These are phyloP conservation scores for Botrytis hyacinthi DNA, from an alignment of 2,329 filamentous ascomycete genomes.

Conservation along the genomic window DNA sequence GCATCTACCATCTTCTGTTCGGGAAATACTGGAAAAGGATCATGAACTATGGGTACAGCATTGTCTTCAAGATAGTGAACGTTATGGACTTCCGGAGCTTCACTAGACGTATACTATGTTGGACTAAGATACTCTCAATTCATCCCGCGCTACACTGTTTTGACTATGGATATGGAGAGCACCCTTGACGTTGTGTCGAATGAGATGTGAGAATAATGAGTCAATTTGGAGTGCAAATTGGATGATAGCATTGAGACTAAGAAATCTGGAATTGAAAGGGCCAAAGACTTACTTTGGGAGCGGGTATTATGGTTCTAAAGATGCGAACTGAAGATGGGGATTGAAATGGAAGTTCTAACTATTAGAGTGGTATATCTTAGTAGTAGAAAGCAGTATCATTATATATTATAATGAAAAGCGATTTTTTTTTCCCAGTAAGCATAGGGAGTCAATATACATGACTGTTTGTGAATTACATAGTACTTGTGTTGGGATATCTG, in stretches of 20 bases:
- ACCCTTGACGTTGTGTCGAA: accelerated
- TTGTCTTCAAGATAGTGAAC: neutral
- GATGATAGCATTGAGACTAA: neutral
- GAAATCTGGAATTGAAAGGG: accelerated
- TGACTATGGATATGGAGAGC: neutral
- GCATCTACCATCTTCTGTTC: neutral
- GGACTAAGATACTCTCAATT: no score
- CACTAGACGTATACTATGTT: no score
- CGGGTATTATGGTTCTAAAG: neutral
- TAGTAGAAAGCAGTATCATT: no score
- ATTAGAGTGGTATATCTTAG: no score
- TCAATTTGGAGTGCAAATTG: neutral
- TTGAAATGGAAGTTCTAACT: neutral
- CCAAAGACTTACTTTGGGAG: neutral
- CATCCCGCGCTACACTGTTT: neutral
- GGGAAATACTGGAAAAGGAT: neutral
- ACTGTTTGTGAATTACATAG: neutral
- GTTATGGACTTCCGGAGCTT: neutral
- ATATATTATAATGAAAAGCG: neutral
- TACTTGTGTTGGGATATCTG: neutral
- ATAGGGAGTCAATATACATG: neutral
- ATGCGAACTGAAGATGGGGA: neutral
- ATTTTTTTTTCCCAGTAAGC: neutral
- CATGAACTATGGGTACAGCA: neutral
- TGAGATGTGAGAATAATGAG: neutral